Percentiles rank a stretch among this genome's conserved stretches.
Conservation (phyloP, 176 grass and related monocot species). For the Echinochloa phyllopogon region DNA sequence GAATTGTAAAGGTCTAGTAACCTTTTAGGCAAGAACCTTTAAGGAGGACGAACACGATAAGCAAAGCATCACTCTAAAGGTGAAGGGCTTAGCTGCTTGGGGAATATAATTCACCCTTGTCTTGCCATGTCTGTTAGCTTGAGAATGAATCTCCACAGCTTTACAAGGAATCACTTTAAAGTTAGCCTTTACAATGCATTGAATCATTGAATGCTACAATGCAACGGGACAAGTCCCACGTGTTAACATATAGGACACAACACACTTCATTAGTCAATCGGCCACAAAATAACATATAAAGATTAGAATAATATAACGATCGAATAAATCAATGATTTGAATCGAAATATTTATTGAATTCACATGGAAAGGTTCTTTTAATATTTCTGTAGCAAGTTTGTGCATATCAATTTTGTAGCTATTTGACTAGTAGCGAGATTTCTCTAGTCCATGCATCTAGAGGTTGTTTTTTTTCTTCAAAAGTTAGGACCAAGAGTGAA, state of each 20-base stretch:
- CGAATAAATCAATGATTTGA: not conserved
- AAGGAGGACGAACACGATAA: conserved; percentile 6
- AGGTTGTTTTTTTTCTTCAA: not conserved
- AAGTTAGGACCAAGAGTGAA: not conserved
- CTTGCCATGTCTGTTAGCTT: conserved; percentile 28
- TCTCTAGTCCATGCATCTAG: not conserved
- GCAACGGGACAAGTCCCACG: not conserved
- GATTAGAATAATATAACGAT: not conserved
- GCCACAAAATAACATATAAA: not conserved
- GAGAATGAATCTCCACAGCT: conserved; percentile 34
- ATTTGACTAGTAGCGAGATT: not conserved
- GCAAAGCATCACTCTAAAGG: not conserved
- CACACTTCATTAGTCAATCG: not conserved
- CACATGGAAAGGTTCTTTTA: not conserved
- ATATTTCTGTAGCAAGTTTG: too few species aligned
- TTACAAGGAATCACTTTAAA: conserved; percentile 41
- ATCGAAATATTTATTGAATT: not conserved
- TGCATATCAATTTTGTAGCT: not conserved
- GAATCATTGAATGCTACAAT: not conserved
- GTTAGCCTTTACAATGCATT: not conserved
- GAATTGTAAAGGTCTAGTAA: not conserved
- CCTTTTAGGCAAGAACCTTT: not conserved
- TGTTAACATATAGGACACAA: not conserved
- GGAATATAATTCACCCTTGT: conserved; percentile 39
- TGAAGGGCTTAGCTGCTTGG: not conserved